These are phyloP conservation scores for Pythium dissimile DNA, from an alignment of 352 stramenopile genomes.

Conservation along the genomic window DNA sequence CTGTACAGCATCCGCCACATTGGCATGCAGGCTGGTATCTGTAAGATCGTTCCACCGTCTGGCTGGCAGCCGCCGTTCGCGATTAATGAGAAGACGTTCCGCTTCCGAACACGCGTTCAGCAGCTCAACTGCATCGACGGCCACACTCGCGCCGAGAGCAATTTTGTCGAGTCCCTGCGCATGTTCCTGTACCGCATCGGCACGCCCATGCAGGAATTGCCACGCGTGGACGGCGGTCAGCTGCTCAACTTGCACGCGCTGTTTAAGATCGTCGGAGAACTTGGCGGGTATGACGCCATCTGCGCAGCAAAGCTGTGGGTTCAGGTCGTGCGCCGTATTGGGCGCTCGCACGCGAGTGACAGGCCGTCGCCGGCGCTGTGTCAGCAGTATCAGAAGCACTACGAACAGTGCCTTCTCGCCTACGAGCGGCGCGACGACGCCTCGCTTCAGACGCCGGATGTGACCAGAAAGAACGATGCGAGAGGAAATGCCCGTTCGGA, in stretches of 20 bases:
- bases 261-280: slow-evolving; percentile 56
- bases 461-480: slow-evolving; percentile 18
- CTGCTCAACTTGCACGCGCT: slow-evolving; percentile 66
- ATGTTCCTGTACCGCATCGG: slow-evolving; percentile 82
- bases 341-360: slow-evolving; percentile 45
- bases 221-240: slow-evolving; percentile 58
- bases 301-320: slow-evolving; percentile 35
- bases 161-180: slow-evolving; percentile 76
- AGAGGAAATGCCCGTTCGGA: neutral
- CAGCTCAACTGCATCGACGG: slow-evolving; percentile 91
- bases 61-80: slow-evolving; percentile 92
- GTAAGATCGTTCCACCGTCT: slow-evolving; percentile 96
- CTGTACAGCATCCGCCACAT: slow-evolving; percentile 80
- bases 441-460: slow-evolving; percentile 29
- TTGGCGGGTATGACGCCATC: slow-evolving; percentile 52
- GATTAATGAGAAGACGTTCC: slow-evolving; percentile 82
- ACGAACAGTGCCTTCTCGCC: slow-evolving; percentile 43
- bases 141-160: slow-evolving; percentile 69
- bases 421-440: slow-evolving; percentile 44
- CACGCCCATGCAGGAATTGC: slow-evolving; percentile 74
- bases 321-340: slow-evolving; percentile 60
- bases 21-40: slow-evolving; percentile 95
- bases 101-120: slow-evolving; percentile 96
- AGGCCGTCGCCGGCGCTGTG: slow-evolving; percentile 49
- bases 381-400: slow-evolving; percentile 45